These are phyloP conservation scores for Articulospora tetracladia DNA, from an alignment of 495 filamentous ascomycete species.

Conservation along the genomic window DNA sequence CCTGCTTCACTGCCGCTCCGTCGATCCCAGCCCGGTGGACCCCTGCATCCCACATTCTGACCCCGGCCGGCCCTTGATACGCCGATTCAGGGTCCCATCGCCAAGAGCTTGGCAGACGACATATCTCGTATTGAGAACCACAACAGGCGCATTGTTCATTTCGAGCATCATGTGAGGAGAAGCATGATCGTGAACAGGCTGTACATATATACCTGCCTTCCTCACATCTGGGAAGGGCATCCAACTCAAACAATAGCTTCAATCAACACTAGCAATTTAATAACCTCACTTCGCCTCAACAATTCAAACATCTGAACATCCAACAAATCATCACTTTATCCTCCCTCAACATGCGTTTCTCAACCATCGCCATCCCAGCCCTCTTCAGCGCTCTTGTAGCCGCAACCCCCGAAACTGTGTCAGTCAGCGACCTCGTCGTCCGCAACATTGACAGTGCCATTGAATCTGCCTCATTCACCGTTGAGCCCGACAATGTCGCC, in stretches of 20 bases:
- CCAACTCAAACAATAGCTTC: neutral
- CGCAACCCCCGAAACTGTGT: constrained; percentile 1
- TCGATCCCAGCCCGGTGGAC: too few species aligned
- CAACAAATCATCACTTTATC: neutral
- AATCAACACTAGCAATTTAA: neutral
- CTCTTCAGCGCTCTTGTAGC: constrained; percentile 3
- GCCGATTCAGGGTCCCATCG: neutral
- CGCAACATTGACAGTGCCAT: neutral
- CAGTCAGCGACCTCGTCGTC: neutral
- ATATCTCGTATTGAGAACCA: neutral
- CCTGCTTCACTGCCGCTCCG: too few species aligned
- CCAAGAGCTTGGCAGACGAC: neutral
- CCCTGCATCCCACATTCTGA: too few species aligned
- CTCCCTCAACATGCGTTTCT: constrained; percentile 14
- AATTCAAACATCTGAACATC: neutral
- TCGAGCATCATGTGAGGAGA: neutral
- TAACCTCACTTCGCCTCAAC: neutral
- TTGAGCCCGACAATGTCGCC: constrained; percentile 2
- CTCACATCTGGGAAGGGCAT: neutral
- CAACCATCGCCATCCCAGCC: constrained; percentile 7
- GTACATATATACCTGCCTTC: neutral
- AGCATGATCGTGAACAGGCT: neutral
- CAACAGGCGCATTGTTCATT: neutral
- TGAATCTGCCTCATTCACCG: neutral
- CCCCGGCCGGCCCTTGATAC: too few species aligned